Base-by-base conservation (phyloP, 2,329 filamentous ascomycete species). In the Apiospora pterosperma region DNA sequence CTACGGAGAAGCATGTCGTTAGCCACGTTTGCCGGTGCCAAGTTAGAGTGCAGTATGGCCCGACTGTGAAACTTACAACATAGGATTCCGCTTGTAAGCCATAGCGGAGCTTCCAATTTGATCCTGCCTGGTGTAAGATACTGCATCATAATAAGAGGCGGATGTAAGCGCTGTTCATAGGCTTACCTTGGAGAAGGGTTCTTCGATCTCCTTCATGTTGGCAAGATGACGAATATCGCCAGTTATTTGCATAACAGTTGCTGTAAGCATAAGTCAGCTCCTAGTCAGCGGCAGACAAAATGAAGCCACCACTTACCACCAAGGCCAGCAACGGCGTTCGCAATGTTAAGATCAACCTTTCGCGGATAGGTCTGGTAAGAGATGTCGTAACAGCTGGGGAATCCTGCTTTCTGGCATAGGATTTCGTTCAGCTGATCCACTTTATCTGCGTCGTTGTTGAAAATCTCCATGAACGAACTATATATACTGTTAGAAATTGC, bases 151-250 rank as follows among this genome's bases (percentile, higher is more conserved):
- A n/a, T 5, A n/a, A 12, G 41, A 23, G 12, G 23, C 23, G n/a
- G n/a, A 42, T 11, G 19, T 55, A n/a, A 10, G n/a, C 19, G 3
- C 6, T 19, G 12, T 5, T 7, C 12, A 34, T 34, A 34, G n/a
- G 5, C 48, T 8, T 55, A 55, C 48, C 48, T 55, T 86, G 77
- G 91, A 89, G 70, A 91, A 91, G 0, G 89, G 89, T 76, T 92
- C 89, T 74, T 96, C 93, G 65, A 96, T 82, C 77, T 96, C 92
- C 82, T 97, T 96, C 79, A 88, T 85, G 72, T 85, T 82, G 6
- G 90, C 90, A 59, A 95, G 81, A 73, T 92, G 89, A 60, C 91
- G 84, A 69, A 96, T 67, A 36, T 68, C 67, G n/a, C 44, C 44
- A 21, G 65, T 65, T 36, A 68, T 64, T n/a, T 60, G 65, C 36